phyloP scores from a whole-genome alignment of 805 yeast genomes.

The Kuraishia molischiana region DNA sequence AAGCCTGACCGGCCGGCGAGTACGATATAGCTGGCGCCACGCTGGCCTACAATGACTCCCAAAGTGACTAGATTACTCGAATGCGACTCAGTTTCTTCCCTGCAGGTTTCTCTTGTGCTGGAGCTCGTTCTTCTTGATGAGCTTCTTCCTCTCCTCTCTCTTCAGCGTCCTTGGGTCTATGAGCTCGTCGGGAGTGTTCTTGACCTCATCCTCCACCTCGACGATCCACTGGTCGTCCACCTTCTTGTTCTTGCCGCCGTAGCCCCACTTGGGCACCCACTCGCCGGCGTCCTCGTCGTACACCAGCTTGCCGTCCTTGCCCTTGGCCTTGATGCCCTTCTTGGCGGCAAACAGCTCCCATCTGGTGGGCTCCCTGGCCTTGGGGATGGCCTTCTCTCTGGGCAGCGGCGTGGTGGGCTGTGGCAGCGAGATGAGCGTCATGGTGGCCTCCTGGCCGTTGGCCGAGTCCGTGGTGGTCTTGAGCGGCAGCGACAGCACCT shows the following conservation, averaged over 20 bases:
- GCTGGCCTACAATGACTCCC: too few relatives aligned
- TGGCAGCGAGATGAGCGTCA: constrained; percentile 80
- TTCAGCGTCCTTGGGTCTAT: constrained; percentile 79
- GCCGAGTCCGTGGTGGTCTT: constrained; percentile 63
- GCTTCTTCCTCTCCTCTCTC: constrained; percentile 76
- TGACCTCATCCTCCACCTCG: constrained; percentile 74
- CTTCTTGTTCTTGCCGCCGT: constrained; percentile 83
- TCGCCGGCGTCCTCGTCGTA: constrained; percentile 84
- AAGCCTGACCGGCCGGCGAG: too few relatives aligned
- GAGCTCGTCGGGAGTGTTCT: constrained; percentile 50
- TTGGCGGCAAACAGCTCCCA: constrained; percentile 96
- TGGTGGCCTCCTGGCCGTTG: constrained; percentile 54
- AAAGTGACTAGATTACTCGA: too few relatives aligned
- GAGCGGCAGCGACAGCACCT: constrained; percentile 80
- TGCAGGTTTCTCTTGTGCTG: constrained; percentile 79
- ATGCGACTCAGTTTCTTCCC: constrained; percentile 10
- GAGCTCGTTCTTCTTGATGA: constrained; percentile 73
- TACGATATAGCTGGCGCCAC: too few relatives aligned
- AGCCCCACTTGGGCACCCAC: constrained; percentile 99
- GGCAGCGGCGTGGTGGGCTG: constrained; percentile 77
- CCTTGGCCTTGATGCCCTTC: constrained; percentile 90
- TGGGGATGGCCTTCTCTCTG: constrained; percentile 92
- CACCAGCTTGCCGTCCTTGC: constrained; percentile 80
- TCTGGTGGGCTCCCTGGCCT: constrained; percentile 83
- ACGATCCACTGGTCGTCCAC: constrained; percentile 91